Percentiles rank a stretch among this genome's conserved stretches.
Conservation (phyloP, 1,139 yeast genomes). For the Suhomyces atakaporum region DNA sequence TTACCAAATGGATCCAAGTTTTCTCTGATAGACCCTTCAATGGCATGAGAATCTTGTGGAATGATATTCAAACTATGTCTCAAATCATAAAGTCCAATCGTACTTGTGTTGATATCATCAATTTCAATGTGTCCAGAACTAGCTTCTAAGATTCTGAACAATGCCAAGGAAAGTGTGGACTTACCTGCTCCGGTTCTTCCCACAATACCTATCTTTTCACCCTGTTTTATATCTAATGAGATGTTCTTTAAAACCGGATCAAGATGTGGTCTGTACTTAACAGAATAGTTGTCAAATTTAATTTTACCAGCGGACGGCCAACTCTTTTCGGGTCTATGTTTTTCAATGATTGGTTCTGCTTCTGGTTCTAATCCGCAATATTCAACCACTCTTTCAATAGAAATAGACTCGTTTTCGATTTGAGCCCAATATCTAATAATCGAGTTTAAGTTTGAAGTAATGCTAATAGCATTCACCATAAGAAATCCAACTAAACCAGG, state of each 20-base stretch:
- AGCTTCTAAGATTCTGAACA: constrained; percentile 34
- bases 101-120: constrained; percentile 27
- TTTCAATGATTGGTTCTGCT: constrained; percentile 27
- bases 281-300: constrained; percentile 26
- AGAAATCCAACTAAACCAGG: constrained; percentile 33
- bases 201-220: constrained; percentile 34
- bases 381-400: constrained; percentile 31
- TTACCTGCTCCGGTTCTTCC: constrained; percentile 39
- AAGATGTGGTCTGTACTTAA: constrained; percentile 30
- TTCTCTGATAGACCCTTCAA: constrained; percentile 31
- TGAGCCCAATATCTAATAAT: constrained; percentile 32
- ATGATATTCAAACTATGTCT: constrained; percentile 32
- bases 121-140: constrained; percentile 29
- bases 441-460: constrained; percentile 25
- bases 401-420: constrained; percentile 29
- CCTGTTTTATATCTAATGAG: constrained; percentile 23
- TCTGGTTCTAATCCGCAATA: constrained; percentile 28
- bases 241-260: constrained; percentile 30
- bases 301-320: constrained; percentile 32
- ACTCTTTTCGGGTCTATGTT: constrained; percentile 21
- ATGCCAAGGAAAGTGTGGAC: constrained; percentile 32
- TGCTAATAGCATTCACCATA: constrained; percentile 29
- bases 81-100: constrained; percentile 30
- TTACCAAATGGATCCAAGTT: constrained; percentile 32
- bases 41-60: constrained; percentile 35